phyloP scores from a whole-genome alignment of 2,329 filamentous ascomycete species.

The Blastomyces gilchristii region DNA sequence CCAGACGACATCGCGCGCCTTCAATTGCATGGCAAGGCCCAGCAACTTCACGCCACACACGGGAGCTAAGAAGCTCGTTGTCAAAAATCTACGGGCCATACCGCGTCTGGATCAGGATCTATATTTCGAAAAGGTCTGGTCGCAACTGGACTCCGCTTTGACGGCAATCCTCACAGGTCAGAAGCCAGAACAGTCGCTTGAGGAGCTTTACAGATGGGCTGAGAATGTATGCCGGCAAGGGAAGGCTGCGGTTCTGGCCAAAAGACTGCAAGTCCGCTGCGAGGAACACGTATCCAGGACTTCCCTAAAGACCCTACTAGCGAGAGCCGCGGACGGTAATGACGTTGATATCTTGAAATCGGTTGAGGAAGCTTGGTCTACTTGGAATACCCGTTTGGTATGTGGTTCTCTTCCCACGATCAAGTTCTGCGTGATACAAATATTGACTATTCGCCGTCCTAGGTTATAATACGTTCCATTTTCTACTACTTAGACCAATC shows the following conservation, averaged over 20 bases:
- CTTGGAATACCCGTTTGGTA: slow-evolving; percentile 70
- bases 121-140: slow-evolving; percentile 69
- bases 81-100: slow-evolving; percentile 73
- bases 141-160: slow-evolving; percentile 63
- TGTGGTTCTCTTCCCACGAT: slow-evolving; percentile 19
- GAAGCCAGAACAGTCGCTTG: slow-evolving; percentile 61
- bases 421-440: neutral
- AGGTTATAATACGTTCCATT: slow-evolving; percentile 71
- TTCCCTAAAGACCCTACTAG: slow-evolving; percentile 51
- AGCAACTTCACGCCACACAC: slow-evolving; percentile 58
- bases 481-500: slow-evolving; percentile 93
- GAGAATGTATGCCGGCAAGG: slow-evolving; percentile 84
- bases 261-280: slow-evolving; percentile 55
- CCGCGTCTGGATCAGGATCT: slow-evolving; percentile 57
- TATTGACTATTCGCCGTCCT: slow-evolving; percentile 10
- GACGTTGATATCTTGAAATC: slow-evolving; percentile 55
- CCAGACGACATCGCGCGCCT: slow-evolving; percentile 18
- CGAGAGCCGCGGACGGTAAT: slow-evolving; percentile 43
- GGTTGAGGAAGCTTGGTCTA: slow-evolving; percentile 56
- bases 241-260: slow-evolving; percentile 57
- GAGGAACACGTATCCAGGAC: slow-evolving; percentile 49
- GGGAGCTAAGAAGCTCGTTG: slow-evolving; percentile 76
- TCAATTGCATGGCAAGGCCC: slow-evolving; percentile 28
- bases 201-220: slow-evolving; percentile 79
- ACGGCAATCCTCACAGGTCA: slow-evolving; percentile 58